phyloP scores from a whole-genome alignment of 108 stramenopile species.

The Skeletonema costatum region DNA sequence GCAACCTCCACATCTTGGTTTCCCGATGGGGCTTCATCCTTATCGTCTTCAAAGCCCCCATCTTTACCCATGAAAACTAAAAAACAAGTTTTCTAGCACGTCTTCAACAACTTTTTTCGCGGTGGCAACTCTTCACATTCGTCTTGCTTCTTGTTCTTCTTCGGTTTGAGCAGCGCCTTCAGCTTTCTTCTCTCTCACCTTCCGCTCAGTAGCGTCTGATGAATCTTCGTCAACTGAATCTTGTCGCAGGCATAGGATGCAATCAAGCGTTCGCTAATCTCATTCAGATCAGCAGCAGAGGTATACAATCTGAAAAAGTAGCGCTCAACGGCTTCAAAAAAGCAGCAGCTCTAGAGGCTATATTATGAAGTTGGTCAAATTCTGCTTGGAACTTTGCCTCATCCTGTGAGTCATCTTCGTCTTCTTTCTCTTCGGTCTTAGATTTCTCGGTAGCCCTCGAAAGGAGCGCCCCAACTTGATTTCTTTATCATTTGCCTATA shows the following conservation, averaged over 20 bases:
- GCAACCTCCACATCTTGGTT: slow-evolving; percentile 7
- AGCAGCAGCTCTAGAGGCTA: slow-evolving; percentile 55
- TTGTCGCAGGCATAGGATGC: slow-evolving; percentile 53
- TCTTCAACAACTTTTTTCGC: slow-evolving; percentile 66
- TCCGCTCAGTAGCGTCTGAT: slow-evolving; percentile 12
- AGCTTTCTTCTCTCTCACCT: slow-evolving; percentile 36
- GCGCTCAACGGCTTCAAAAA: slow-evolving; percentile 55
- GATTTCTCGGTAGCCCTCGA: slow-evolving; percentile 35
- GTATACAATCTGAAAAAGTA: slow-evolving; percentile 28
- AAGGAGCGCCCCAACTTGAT: slow-evolving; percentile 82
- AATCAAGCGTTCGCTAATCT: slow-evolving; percentile 49
- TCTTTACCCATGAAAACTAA: slow-evolving; percentile 31
- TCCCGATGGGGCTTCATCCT: slow-evolving; percentile 5
- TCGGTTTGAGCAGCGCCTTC: slow-evolving; percentile 1
- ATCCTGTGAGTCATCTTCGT: slow-evolving; percentile 2
- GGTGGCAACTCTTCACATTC: slow-evolving; percentile 67
- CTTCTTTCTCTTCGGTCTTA: slow-evolving; percentile 4
- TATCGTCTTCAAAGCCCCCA: slow-evolving; percentile 15
- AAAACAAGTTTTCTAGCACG: slow-evolving; percentile 67
- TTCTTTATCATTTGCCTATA: slow-evolving; percentile 54
- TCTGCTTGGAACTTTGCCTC: slow-evolving; percentile 19
- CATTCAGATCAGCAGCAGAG: slow-evolving; percentile 21
- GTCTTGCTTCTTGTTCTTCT: slow-evolving; percentile 9
- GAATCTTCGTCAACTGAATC: slow-evolving; percentile 17
- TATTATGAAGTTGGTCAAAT: slow-evolving; percentile 34